Percentiles rank a stretch among this genome's conserved stretches.
These are phyloP conservation scores for Cyberlindnera mycetangii DNA, from an alignment of 805 yeast species.

Conservation along the genomic window DNA sequence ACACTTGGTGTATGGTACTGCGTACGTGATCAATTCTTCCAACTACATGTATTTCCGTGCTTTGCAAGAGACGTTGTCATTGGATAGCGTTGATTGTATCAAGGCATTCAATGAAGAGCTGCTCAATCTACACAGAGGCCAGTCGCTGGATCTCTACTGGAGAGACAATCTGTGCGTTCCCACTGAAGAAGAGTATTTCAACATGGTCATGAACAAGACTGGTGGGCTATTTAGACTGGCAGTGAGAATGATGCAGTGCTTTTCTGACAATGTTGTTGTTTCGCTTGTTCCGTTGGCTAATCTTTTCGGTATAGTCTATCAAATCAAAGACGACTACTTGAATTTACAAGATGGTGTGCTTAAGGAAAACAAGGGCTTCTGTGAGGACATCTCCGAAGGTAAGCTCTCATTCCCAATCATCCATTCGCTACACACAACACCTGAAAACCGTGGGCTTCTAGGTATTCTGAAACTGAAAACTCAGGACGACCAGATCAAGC, in stretches of 20 bases:
- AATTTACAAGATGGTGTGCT: slow-evolving; percentile 56
- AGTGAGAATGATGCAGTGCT: slow-evolving; percentile 54
- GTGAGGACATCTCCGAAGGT: slow-evolving; percentile 89
- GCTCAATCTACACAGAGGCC: slow-evolving; percentile 83
- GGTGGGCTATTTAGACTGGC: slow-evolving; percentile 85
- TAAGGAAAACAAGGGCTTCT: slow-evolving; percentile 65
- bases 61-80: slow-evolving; percentile 37
- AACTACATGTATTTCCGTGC: slow-evolving; percentile 69
- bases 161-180: slow-evolving; percentile 64
- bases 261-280: slow-evolving; percentile 17
- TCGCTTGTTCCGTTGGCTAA: slow-evolving; percentile 62
- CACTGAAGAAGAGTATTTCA: slow-evolving; percentile 57
- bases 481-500: slow-evolving; percentile 45
- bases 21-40: slow-evolving; percentile 79
- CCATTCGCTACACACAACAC: slow-evolving; percentile 48
- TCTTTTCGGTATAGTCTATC: slow-evolving; percentile 78
- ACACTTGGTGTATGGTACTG: slow-evolving; percentile 71
- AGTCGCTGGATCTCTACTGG: slow-evolving; percentile 88
- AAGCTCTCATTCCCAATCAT: slow-evolving; percentile 85
- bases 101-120: slow-evolving; percentile 65
- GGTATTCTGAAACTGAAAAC: slow-evolving; percentile 55
- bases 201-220: slow-evolving; percentile 85
- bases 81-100: slow-evolving; percentile 28
- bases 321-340: slow-evolving; percentile 79
- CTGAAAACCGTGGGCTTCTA: slow-evolving; percentile 38